Evolutionary conservation across 805 yeast species (phyloP), one percentile per base, ranked within the genome.

Genomic region (Debaryomyces castellii): DNA sequence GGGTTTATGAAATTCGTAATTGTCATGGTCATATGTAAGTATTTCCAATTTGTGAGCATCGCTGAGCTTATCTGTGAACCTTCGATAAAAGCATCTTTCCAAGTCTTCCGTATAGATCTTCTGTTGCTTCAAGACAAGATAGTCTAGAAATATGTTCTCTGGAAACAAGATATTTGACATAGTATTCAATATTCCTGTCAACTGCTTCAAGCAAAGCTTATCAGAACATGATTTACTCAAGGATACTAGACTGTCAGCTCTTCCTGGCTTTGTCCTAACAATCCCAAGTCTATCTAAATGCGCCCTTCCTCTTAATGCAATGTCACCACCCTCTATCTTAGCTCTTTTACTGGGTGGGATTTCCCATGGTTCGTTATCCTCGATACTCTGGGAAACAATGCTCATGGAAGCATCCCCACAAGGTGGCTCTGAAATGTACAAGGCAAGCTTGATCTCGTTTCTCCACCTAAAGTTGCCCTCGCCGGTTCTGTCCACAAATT

Each of bases 241-340:
- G 0, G 96, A 78, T 3, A 81, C 51, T 1, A 77, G 76, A 2
- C 97, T 85, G 59, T 94, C 98, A 23, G 73, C 61, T 41, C 98
- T 64, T 1, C 99, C 99, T 0, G 98, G 99, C 58, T 94, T 92
- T 0, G 98, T 91, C 50, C 99, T 72, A 1, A 92, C 90, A 7
- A 69, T 63, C 0, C 96, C 96, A 2, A 74, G 63, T 16, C 65
- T 54, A 12, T 65, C 66, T 51, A 80, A 84, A 58, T 80, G 71
- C 28, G 76, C 77, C 33, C 96, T 63, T 0, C 97, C 97, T 54
- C 96, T 60, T 1, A 47, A 14, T 3, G 55, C 42, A 20, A 38
- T 32, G 4, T 40, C 35, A 2, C 43, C 46, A 33, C 34, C 56
- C 8, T 16, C 40, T 40, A 32, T 43, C 42, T 48, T 49, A 32